Percentiles rank a stretch among this genome's conserved stretches.
These are phyloP conservation scores for Dorcoceras hygrometricum DNA, from an alignment of 257 asterid genomes.

Conservation along the genomic window DNA sequence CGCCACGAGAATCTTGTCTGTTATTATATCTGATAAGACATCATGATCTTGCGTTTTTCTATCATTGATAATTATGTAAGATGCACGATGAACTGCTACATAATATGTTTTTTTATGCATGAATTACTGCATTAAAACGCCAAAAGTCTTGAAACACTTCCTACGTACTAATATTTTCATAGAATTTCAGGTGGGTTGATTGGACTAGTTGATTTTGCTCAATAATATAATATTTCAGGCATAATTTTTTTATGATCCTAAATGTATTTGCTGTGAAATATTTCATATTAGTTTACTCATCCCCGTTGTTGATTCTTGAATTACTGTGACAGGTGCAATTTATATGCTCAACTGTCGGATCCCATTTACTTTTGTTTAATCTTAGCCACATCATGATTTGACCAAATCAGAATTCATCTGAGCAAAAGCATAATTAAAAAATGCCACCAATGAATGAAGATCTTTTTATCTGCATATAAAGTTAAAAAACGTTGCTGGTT, in stretches of 20 bases:
- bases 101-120: not conserved
- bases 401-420: conserved; percentile 7
- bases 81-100: not conserved
- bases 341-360: conserved; percentile 8
- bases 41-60: not conserved
- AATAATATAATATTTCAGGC: conserved; percentile 6
- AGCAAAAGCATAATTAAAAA: conserved; percentile 15
- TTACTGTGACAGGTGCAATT: conserved; percentile 8
- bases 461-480: conserved; percentile 25
- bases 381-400: not conserved
- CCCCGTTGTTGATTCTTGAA: not conserved
- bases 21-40: not conserved
- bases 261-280: not conserved
- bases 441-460: conserved; percentile 12
- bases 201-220: conserved; percentile 2
- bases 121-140: not conserved
- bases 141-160: no score
- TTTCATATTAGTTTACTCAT: not conserved
- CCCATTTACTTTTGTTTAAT: conserved; percentile 17
- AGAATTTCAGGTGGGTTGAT: conserved; percentile 10
- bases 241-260: conserved; percentile 13
- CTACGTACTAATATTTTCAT: not conserved
- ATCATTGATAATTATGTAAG: not conserved
- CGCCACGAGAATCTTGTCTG: no score
- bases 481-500: conserved; percentile 19